Base-by-base conservation (phyloP, 352 stramenopile genomes). In the Saprolegnia diclina region DNA sequence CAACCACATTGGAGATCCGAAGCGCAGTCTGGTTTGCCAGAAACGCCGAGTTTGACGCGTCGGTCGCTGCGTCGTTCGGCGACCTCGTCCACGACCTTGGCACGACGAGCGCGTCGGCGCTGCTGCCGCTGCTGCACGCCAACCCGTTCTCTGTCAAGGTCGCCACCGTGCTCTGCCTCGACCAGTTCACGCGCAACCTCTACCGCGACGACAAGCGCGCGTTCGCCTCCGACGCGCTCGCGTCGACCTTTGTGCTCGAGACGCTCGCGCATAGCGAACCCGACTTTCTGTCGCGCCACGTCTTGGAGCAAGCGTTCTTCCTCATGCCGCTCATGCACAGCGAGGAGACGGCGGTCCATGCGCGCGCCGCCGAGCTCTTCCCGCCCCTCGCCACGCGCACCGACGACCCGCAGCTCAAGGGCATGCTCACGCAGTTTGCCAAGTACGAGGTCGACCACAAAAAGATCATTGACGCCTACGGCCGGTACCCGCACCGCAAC, bases 401-500 rank as follows among this genome's bases (percentile, higher is more conserved):
- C 22, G 59, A 61, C 9, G 59, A 64, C n/a, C 67, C 40, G 21
- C 26, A 69, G 26, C 35, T 64, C n/a, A 24, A 40, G 1, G 21
- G 7, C 19, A 52, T 44, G 11, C 16, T n/a, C 4, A 35, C n/a
- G 14, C 26, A 52, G 19, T 53, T 74, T 46, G 50, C 40, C 40
- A 55, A 67, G 4, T 83, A 77, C 65, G 57, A 74, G 19, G 61
- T 72, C 48, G 57, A 77, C 14, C 80, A 89, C 56, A 72, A 59
- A 42, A 53, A 61, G 6, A 78, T 89, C n/a, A 73, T 89, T 50
- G 73, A 83, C 38, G 57, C 70, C 44, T 90, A 88, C 74, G 82
- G 82, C 4, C 71, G 80, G 16, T 90, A 88, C 69, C 82, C 82
- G 18, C 75, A 87, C 67, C 70, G 80, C n/a, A 90, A 90, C 67